Base-by-base conservation (phyloP, 768 basidiomycete genomes). In the Omphalotus guepiniiformis region DNA sequence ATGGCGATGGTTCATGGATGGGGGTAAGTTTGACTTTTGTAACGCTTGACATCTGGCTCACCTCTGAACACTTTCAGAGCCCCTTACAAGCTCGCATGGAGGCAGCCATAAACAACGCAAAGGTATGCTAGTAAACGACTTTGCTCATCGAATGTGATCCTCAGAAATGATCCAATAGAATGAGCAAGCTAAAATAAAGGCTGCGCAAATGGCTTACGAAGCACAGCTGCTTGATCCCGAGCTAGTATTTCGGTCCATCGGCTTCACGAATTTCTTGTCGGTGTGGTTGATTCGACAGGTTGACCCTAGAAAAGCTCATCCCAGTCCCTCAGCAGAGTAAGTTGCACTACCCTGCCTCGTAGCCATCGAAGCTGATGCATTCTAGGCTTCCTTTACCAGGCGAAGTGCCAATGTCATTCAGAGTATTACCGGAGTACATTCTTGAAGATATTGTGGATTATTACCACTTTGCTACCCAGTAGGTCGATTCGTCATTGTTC, bases 401-500 rank as follows among this genome's bases (percentile, higher is more conserved):
- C 47, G 88, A 93, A 42, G 85, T 94, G 6, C 93, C 94, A 0
- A 76, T 84, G 66, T 71, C 78, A 0, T 97, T 97, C 75, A 76
- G 85, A 25, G 83, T 88, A 45, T 75, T 98, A 23, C 96, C 96
- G 1, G 96, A 99, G 63, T 95, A 93, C 60, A 78, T 96, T 12
- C 65, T 97, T 34, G 96, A 98, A 61, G 95, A 97, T 60, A 80
- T 97, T 5, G 85, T 93, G 1, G 93, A 95, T 49, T 94, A 89
- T 60, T 76, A 89, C 45, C 76, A 86, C 44, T 97, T 93, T 61
- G 75, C 87, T 13, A 80, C 89, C 8, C 82, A 86, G 90, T 93
- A 56, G 50, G 82, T 63, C 3, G 42, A 25, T 23, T 7, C 19
- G 4, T 7, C 22, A 5, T 2, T 19, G 3, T 36, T n/a, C 28